Conservation (phyloP, 2,329 filamentous ascomycete species). For the Nigrograna mackinnonii region DNA sequence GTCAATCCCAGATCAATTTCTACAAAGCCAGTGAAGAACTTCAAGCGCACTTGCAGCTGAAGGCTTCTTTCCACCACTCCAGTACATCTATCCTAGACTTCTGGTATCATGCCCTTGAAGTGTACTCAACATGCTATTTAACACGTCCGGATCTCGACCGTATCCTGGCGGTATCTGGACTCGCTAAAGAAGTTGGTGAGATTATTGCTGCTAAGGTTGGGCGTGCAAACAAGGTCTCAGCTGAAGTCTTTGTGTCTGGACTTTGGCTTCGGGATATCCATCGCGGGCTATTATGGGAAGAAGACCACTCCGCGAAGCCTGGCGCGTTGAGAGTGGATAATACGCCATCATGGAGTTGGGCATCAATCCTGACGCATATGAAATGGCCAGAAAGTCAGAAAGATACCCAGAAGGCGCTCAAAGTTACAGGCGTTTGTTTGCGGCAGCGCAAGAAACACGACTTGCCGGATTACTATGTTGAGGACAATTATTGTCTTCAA, state of each 20-base stretch:
- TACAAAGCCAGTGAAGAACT: neutral
- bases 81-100: constrained; percentile 1
- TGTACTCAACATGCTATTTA: constrained; percentile 2
- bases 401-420: neutral
- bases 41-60: constrained; percentile 1
- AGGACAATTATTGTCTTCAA: neutral
- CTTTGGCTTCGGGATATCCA: constrained; percentile 4
- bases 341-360: constrained; percentile 2
- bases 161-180: constrained; percentile 1
- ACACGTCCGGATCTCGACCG: constrained; percentile 5
- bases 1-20: constrained; percentile 4
- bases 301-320: constrained; percentile 2
- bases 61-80: constrained; percentile 1
- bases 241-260: constrained; percentile 3
- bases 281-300: constrained; percentile 4
- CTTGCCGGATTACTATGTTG: neutral
- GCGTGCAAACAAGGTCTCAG: neutral
- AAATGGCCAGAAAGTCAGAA: constrained; percentile 2
- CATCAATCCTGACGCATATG: neutral
- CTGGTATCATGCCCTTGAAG: constrained; percentile 6
- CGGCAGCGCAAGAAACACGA: neutral
- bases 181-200: constrained; percentile 4
- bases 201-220: neutral
- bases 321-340: neutral
- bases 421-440: constrained; percentile 1